phyloP scores from a whole-genome alignment of 2,329 filamentous ascomycete genomes.

The Verticillium nonalfalfae region DNA sequence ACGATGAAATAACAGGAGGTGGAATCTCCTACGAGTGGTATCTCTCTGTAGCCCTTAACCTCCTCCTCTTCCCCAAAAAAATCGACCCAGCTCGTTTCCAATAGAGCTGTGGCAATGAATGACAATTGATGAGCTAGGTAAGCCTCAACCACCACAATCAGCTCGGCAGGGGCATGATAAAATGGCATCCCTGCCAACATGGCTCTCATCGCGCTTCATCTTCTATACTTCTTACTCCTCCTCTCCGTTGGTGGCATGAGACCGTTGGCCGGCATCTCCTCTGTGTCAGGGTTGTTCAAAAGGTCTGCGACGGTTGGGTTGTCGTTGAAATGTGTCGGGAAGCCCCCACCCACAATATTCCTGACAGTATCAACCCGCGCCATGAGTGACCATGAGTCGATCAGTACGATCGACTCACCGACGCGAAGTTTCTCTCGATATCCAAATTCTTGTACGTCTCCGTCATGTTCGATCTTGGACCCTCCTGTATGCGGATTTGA shows the following conservation, averaged over 20 bases:
- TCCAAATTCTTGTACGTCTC: slow-evolving; percentile 38
- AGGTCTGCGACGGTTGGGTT: slow-evolving; percentile 31
- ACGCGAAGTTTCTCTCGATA: slow-evolving; percentile 46
- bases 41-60: background rate
- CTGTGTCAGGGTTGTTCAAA: slow-evolving; percentile 22
- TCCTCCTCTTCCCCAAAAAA: background rate
- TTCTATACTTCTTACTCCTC: slow-evolving; percentile 7
- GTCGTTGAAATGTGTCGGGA: slow-evolving; percentile 29
- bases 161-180: background rate
- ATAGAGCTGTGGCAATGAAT: no score
- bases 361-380: slow-evolving; percentile 42
- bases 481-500: slow-evolving; percentile 35
- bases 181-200: background rate
- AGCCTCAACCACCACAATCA: background rate
- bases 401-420: slow-evolving; percentile 34
- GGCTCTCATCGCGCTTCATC: background rate
- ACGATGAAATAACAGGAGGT: background rate
- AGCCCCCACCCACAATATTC: slow-evolving; percentile 38
- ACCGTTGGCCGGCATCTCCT: slow-evolving; percentile 14
- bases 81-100: background rate
- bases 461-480: slow-evolving; percentile 31
- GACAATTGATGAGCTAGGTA: background rate
- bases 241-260: slow-evolving; percentile 2
- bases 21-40: background rate
- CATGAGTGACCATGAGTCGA: slow-evolving; percentile 46